A percentile compares a stretch with the other conserved stretches of the same genome.
Evolutionary conservation across 805 yeast species (phyloP).

Genomic region (Saturnispora galanensis): DNA sequence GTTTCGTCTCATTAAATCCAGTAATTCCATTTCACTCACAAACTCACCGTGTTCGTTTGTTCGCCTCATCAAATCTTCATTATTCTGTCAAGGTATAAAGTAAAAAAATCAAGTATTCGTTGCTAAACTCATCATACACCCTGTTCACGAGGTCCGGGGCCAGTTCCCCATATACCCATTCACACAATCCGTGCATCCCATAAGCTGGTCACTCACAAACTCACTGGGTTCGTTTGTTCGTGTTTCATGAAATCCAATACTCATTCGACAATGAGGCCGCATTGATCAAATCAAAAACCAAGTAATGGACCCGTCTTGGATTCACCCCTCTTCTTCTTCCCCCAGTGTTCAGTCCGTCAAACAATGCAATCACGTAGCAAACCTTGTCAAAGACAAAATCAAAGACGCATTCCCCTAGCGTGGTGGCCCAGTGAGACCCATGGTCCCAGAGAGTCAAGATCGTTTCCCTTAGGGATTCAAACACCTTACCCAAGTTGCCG

Average conservation of each 20-base stretch:
- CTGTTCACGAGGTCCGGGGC: too few species aligned
- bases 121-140: too few species aligned
- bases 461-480: not conserved
- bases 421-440: not conserved
- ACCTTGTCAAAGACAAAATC: conserved; percentile 1
- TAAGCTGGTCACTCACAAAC: too few species aligned
- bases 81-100: too few species aligned
- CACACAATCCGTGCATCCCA: too few species aligned
- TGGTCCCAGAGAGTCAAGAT: not conserved
- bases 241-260: conserved; percentile 12
- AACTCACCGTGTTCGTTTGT: too few species aligned
- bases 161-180: too few species aligned
- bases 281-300: conserved; percentile 21
- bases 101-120: too few species aligned
- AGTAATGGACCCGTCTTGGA: conserved; percentile 21
- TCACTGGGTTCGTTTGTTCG: too few species aligned
- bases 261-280: not conserved
- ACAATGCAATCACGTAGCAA: not conserved
- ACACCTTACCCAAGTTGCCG: conserved; percentile 1
- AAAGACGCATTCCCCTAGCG: not conserved
- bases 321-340: conserved; percentile 8
- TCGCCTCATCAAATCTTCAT: too few species aligned
- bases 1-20: too few species aligned
- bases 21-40: too few species aligned
- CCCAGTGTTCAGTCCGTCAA: not conserved